A percentile compares a stretch with the other conserved stretches of the same genome.
phyloP scores from a whole-genome alignment of 2,329 filamentous ascomycete species.

The Dendryphion nanum region DNA sequence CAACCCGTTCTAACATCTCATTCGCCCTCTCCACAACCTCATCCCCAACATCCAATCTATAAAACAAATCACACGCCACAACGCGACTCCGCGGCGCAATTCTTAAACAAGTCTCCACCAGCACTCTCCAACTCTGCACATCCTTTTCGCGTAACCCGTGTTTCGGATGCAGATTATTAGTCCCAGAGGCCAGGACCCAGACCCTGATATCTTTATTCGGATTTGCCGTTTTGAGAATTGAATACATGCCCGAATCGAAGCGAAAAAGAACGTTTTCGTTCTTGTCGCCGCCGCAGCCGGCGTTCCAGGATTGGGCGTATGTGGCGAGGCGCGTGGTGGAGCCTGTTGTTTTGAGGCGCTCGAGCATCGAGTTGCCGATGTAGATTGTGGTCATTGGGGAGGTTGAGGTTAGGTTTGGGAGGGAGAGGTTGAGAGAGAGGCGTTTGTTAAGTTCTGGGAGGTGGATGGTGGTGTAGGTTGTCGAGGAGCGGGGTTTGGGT shows the following conservation, averaged over 20 bases:
- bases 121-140: background rate
- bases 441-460: slow-evolving; percentile 8
- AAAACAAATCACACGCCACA: slow-evolving; percentile 5
- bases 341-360: slow-evolving; percentile 16
- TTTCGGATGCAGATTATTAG: slow-evolving; percentile 8
- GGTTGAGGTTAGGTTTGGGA: slow-evolving; percentile 8
- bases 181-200: slow-evolving; percentile 13
- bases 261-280: slow-evolving; percentile 9
- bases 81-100: slow-evolving; percentile 4
- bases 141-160: background rate
- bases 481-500: slow-evolving; percentile 7
- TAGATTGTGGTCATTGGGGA: slow-evolving; percentile 8
- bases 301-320: slow-evolving; percentile 8
- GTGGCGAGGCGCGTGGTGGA: slow-evolving; percentile 2
- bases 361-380: slow-evolving; percentile 18
- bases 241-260: slow-evolving; percentile 3
- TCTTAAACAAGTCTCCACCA: slow-evolving; percentile 4
- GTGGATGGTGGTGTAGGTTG: slow-evolving; percentile 6
- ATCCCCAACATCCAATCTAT: slow-evolving; percentile 7
- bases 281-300: slow-evolving; percentile 14
- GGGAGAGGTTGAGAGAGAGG: slow-evolving; percentile 4
- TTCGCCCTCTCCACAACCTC: slow-evolving; percentile 6
- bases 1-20: slow-evolving; percentile 8
- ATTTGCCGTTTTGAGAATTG: background rate
- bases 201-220: slow-evolving; percentile 6